Percentiles rank a stretch among this genome's conserved stretches.
These are phyloP conservation scores for Uronychia binucleata DNA, from an alignment of 73 alveolate species.

Conservation along the genomic window DNA sequence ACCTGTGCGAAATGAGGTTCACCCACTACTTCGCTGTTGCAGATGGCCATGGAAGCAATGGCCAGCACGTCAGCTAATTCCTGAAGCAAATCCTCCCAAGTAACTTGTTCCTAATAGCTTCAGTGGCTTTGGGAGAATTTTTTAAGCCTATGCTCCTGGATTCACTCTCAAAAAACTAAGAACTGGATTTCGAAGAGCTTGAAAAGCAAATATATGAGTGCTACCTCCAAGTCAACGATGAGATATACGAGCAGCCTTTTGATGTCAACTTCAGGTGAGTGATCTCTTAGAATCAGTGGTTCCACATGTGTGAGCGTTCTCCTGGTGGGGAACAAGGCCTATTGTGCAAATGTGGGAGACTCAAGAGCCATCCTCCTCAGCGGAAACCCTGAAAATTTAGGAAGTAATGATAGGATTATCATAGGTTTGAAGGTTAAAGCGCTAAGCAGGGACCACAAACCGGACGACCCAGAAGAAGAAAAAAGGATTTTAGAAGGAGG, in stretches of 20 bases:
- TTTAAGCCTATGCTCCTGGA: background rate
- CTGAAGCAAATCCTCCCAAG: conserved; percentile 2
- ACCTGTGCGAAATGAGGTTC: conserved; percentile 24
- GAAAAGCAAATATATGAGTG: background rate
- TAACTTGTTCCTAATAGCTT: background rate
- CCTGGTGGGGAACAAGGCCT: conserved; percentile 57
- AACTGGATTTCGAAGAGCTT: background rate
- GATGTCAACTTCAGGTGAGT: background rate
- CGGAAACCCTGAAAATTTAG: background rate
- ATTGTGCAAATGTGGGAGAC: conserved; percentile 87
- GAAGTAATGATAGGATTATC: background rate
- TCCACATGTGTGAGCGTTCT: conserved; percentile 56
- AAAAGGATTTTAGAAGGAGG: conserved; percentile 80
- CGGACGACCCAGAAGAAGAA: conserved; percentile 89
- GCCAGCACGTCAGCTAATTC: conserved; percentile 46
- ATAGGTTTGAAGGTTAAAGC: conserved; percentile 3
- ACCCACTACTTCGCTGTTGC: conserved; percentile 54
- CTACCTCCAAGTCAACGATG: background rate
- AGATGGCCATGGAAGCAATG: conserved; percentile 67
- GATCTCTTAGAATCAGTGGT: conserved; percentile 5
- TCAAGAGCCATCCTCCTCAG: conserved; percentile 76
- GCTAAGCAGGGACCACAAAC: conserved; percentile 89
- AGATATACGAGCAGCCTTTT: background rate
- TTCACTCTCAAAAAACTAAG: background rate
- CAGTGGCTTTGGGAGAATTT: background rate